Conservation (phyloP, 257 asterid genomes). For the Nicotiana sylvestris region DNA sequence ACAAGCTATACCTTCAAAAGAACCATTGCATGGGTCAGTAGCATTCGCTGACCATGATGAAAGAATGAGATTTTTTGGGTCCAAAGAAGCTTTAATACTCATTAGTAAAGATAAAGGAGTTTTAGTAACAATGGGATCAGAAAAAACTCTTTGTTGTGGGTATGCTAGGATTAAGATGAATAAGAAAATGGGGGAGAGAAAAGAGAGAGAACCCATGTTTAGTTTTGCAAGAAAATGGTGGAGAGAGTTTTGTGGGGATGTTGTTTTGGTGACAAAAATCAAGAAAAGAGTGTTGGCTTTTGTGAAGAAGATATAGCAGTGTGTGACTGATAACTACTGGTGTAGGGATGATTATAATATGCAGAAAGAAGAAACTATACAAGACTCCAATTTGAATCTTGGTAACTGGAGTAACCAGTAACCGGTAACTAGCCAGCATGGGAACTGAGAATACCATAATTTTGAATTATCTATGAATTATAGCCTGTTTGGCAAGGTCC, state of each 20-base stretch:
- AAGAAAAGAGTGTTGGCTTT: background rate
- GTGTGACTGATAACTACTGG: background rate
- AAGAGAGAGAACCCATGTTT: constrained; percentile 38
- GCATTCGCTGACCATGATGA: constrained; percentile 70
- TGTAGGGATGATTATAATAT: background rate
- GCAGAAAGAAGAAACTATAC: background rate
- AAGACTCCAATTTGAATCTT: background rate
- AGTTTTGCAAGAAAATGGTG: constrained; percentile 13
- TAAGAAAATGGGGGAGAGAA: constrained; percentile 25
- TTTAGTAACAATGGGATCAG: constrained; percentile 14
- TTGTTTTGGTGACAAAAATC: background rate
- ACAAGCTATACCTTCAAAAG: constrained; percentile 82
- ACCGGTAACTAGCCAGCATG: background rate
- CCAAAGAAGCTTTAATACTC: constrained; percentile 65
- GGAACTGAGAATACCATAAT: background rate
- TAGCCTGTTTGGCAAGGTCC: too few relatives aligned
- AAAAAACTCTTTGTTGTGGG: constrained; percentile 17
- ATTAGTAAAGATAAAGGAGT: constrained; percentile 49
- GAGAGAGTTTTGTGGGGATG: background rate
- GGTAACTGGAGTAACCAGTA: constrained; percentile 7
- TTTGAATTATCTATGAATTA: background rate
- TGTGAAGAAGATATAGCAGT: background rate
- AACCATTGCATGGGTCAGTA: constrained; percentile 58
- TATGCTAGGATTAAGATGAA: constrained; percentile 20
- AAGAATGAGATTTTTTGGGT: constrained; percentile 61